phyloP scores from a whole-genome alignment of 2,329 filamentous ascomycete genomes.

The Atkinsonella hypoxylon region DNA sequence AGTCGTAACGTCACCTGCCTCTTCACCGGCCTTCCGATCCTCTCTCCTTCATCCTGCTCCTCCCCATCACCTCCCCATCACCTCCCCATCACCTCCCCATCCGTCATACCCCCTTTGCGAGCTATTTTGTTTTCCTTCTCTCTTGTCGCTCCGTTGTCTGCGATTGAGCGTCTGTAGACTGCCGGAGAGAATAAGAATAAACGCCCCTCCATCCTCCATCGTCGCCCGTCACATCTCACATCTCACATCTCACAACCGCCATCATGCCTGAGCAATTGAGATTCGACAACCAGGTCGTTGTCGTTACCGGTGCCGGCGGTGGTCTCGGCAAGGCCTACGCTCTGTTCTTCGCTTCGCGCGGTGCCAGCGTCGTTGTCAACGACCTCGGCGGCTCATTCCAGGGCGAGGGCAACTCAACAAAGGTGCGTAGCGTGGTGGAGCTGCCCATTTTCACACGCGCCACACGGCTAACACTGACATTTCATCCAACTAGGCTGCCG shows the following conservation, averaged over 20 bases:
- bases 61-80: conserved; percentile 4
- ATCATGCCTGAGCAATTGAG: conserved; percentile 58
- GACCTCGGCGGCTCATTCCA: conserved; percentile 89
- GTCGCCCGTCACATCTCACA: conserved; percentile 8
- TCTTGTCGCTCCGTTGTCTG: conserved; percentile 7
- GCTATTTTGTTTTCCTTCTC: not conserved
- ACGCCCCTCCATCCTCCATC: not conserved
- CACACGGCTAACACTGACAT: not conserved
- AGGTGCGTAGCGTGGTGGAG: conserved; percentile 39
- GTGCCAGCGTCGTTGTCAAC: conserved; percentile 92
- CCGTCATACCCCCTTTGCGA: not conserved
- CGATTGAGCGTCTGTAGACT: not conserved
- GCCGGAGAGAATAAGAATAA: conserved; percentile 1
- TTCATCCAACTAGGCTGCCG: conserved; percentile 49
- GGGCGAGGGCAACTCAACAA: conserved; percentile 77
- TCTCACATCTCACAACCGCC: conserved; percentile 12
- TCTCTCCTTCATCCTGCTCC: not conserved
- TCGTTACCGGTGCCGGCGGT: conserved; percentile 71
- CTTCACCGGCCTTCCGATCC: not conserved
- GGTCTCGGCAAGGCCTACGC: conserved; percentile 75
- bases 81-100: conserved; percentile 1
- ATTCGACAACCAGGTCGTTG: conserved; percentile 74
- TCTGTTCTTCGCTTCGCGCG: conserved; percentile 80
- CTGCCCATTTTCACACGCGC: not conserved
- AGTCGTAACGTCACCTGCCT: conserved; percentile 2